phyloP scores from a whole-genome alignment of 306 rosid species.

The Hippophae gyantsensis region DNA sequence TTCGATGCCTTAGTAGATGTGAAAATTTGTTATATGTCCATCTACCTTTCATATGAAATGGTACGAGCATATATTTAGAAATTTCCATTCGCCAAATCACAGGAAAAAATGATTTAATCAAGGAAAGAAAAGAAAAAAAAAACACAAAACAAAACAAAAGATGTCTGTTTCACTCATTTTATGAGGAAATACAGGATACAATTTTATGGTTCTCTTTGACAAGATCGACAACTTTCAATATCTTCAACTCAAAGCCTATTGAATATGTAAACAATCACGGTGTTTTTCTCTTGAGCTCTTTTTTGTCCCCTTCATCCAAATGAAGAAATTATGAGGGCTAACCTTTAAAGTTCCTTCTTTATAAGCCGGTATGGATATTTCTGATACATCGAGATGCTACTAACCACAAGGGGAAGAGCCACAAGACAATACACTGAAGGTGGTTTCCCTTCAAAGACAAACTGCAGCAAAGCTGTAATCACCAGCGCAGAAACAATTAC shows the following conservation, averaged over 20 bases:
- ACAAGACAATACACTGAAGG: conserved; percentile 76
- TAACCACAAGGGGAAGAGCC: conserved; percentile 78
- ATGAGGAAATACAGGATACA: neutral
- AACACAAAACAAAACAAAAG: no score
- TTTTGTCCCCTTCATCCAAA: no score
- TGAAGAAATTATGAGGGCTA: neutral
- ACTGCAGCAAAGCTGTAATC: conserved; percentile 87
- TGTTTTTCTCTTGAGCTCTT: no score
- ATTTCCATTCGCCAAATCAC: no score
- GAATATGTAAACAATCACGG: neutral
- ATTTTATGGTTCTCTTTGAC: neutral
- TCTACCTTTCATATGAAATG: no score
- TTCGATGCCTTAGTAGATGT: no score
- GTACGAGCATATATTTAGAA: no score
- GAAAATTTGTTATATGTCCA: no score
- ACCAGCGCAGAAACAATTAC: conserved; percentile 91
- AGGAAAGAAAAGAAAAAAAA: no score
- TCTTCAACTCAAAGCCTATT: neutral
- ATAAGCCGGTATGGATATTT: conserved; percentile 68
- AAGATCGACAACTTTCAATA: neutral
- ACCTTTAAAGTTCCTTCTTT: conserved; percentile 49
- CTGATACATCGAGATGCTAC: conserved; percentile 83
- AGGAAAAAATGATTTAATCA: no score
- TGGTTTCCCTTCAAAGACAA: conserved; percentile 84
- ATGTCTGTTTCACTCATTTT: no score